These are phyloP conservation scores for Paramarasmius palmivorus DNA, from an alignment of 1,284 basidiomycete species.

Conservation along the genomic window DNA sequence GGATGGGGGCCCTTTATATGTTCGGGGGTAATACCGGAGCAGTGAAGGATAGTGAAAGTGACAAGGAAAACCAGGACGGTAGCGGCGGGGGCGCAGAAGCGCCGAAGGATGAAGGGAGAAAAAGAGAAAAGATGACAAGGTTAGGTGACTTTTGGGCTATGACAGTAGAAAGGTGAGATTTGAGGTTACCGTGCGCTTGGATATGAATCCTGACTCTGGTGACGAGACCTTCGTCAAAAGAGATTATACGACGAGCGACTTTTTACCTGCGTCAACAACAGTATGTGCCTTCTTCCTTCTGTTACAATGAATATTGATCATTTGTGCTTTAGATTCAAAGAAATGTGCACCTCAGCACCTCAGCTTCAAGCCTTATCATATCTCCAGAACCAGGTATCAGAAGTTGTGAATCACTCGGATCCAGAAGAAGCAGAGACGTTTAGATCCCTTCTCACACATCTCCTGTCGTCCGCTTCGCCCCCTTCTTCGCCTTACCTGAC, in stretches of 20 bases:
- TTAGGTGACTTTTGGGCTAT: slow-evolving; percentile 79
- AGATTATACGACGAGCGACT: slow-evolving; percentile 59
- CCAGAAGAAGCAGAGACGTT: slow-evolving; percentile 62
- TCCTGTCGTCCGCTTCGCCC: slow-evolving; percentile 43
- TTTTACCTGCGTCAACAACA: slow-evolving; percentile 69
- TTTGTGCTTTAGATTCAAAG: slow-evolving; percentile 58
- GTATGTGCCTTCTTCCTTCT: slow-evolving; percentile 40
- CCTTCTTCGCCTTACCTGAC: slow-evolving; percentile 17
- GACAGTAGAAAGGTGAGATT: slow-evolving; percentile 57
- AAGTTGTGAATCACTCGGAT: slow-evolving; percentile 68
- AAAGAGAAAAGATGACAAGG: slow-evolving; percentile 25
- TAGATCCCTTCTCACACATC: slow-evolving; percentile 64
- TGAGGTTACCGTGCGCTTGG: background rate
- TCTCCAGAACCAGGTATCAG: slow-evolving; percentile 66
- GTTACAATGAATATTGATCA: background rate
- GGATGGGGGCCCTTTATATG: slow-evolving; percentile 57
- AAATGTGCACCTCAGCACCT: slow-evolving; percentile 69
- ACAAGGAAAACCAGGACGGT: slow-evolving; percentile 19
- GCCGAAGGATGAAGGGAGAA: slow-evolving; percentile 19
- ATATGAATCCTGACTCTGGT: slow-evolving; percentile 7
- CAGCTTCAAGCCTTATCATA: slow-evolving; percentile 70
- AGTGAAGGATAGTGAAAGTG: slow-evolving; percentile 21
- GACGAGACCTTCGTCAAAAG: slow-evolving; percentile 55
- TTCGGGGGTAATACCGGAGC: slow-evolving; percentile 72
- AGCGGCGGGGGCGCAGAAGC: slow-evolving; percentile 16